These are phyloP conservation scores for Tubosaeta sp. DNA, from an alignment of 768 basidiomycete species.

Conservation along the genomic window DNA sequence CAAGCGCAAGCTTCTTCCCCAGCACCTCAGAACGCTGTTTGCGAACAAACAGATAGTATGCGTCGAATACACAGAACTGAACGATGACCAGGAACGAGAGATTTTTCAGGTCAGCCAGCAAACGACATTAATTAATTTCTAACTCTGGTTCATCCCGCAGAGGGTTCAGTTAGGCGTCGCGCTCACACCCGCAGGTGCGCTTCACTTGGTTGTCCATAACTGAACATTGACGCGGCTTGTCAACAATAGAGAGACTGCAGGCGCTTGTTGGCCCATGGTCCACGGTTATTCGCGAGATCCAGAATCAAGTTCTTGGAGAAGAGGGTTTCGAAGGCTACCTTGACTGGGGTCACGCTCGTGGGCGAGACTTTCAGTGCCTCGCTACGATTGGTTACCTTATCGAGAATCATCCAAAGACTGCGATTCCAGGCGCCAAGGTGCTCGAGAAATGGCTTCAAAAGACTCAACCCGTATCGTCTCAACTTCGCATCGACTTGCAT, in stretches of 20 bases:
- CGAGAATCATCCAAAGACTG: conserved; percentile 27
- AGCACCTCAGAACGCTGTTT: conserved; percentile 35
- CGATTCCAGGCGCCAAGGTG: conserved; percentile 21
- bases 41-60: conserved; percentile 53
- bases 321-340: conserved; percentile 36
- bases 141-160: conserved; percentile 22
- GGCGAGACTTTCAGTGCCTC: conserved; percentile 44
- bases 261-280: conserved; percentile 47
- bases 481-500: conserved; percentile 25
- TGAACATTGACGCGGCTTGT: not conserved
- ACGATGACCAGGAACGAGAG: conserved; percentile 55
- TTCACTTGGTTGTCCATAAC: not conserved
- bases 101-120: conserved; percentile 49
- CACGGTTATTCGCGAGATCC: conserved; percentile 39
- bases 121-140: not conserved
- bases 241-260: conserved; percentile 42
- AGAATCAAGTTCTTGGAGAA: conserved; percentile 33
- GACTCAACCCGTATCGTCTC: conserved; percentile 22
- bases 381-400: conserved; percentile 35
- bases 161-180: conserved; percentile 51
- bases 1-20: conserved; percentile 31
- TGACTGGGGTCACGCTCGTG: conserved; percentile 41
- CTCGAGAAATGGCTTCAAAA: conserved; percentile 38
- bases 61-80: conserved; percentile 50
- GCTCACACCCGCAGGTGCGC: conserved; percentile 44